Base-by-base conservation (phyloP, 352 stramenopile genomes). In the Blastocystis hominis region DNA sequence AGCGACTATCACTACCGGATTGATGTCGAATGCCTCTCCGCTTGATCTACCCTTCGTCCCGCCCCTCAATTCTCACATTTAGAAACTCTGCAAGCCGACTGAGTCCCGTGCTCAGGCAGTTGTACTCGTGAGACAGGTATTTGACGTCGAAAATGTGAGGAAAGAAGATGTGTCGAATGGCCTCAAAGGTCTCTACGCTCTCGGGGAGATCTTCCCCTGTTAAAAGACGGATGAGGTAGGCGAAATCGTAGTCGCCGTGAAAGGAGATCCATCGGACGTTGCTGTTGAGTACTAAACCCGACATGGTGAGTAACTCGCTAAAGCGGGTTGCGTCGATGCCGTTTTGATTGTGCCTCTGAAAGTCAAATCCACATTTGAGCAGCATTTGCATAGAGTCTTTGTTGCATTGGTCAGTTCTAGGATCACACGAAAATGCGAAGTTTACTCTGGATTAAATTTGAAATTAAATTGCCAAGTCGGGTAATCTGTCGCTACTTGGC, bases 391-490 rank as follows among this genome's bases (percentile, higher is more conserved):
- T 75, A 17, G 77, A 87, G 36, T 69, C 62, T 36, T 77, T 64
- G 62, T 87, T 87, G 24, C 30, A 50, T 20, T 77, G 36, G 36
- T 87, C 77, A 30, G 15, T 77, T 24, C 77, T 87, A 76, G 46
- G 0, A 30, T 87, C 44, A 87, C 20, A 44, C 38, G 10, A 13
- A 59, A 10, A 40, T 47, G 3, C 9, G 2, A 59, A 17, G 24
- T 20, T n/a, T 55, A 87, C 77, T 78, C 50, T 3, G 66, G 42
- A 76, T 87, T 34, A 34, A 87, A 87, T 20, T 87, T 40, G 50
- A 87, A 87, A 66, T 87, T 87, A 50, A 87, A 87, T 47, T 87
- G 77, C 77, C 77, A 87, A 2, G 77, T 87, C 17, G 77, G 77
- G n/a, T 47, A 75, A 15, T 87, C 77, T 13, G 38, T 13, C 9